Conservation (phyloP, 352 stramenopile genomes). For the Saprolegnia parasitica region DNA sequence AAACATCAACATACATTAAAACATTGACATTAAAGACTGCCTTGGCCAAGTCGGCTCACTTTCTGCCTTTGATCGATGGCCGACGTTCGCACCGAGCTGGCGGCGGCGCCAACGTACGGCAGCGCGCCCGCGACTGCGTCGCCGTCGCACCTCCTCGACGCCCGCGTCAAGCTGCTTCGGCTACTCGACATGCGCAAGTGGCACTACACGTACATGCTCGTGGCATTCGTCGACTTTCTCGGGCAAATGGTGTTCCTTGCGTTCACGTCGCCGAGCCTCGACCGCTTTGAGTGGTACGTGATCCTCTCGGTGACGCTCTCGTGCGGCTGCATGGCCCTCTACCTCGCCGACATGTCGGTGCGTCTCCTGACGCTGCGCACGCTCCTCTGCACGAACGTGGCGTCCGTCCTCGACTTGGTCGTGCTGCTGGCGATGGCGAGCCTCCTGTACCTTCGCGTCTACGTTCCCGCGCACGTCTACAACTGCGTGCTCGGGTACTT, state of each 20-base stretch:
- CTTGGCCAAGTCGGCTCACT: neutral
- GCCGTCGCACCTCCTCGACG: neutral
- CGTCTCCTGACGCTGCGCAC: slow-evolving; percentile 64
- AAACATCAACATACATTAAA: neutral
- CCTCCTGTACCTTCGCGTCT: slow-evolving; percentile 53
- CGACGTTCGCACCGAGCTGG: neutral
- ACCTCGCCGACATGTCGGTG: slow-evolving; percentile 80
- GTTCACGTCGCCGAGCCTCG: slow-evolving; percentile 59
- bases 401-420: slow-evolving; percentile 74
- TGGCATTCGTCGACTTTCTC: slow-evolving; percentile 83
- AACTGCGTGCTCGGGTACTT: slow-evolving; percentile 71
- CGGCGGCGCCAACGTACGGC: slow-evolving; percentile 3
- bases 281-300: slow-evolving; percentile 57
- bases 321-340: slow-evolving; percentile 71
- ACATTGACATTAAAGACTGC: neutral
- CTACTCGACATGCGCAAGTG: slow-evolving; percentile 85
- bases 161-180: slow-evolving; percentile 36
- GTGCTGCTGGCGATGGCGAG: slow-evolving; percentile 63
- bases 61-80: neutral
- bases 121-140: neutral
- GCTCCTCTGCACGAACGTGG: slow-evolving; percentile 72
- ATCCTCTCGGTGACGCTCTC: slow-evolving; percentile 52
- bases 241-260: slow-evolving; percentile 76
- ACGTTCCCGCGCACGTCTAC: slow-evolving; percentile 55
- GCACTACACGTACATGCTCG: slow-evolving; percentile 83